A percentile compares a stretch with the other conserved stretches of the same genome.
Evolutionary conservation across 257 asterid genomes (phyloP).

Genomic region (Rubia yunnanensis): DNA sequence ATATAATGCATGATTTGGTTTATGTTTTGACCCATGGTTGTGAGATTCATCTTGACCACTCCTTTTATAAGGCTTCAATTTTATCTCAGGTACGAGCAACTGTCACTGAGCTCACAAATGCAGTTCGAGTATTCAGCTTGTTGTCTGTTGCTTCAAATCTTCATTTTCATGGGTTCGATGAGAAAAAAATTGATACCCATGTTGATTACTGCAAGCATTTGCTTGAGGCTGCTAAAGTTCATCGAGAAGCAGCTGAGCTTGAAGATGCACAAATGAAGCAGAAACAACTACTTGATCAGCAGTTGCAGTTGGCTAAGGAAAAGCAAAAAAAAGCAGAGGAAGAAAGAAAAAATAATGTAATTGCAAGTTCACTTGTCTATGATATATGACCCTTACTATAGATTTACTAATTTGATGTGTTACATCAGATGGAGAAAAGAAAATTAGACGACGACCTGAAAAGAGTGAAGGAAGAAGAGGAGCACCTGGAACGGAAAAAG

Average conservation of each 20-base stretch:
- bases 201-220: conserved; percentile 93
- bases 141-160: conserved; percentile 82
- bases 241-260: conserved; percentile 89
- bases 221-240: conserved; percentile 92
- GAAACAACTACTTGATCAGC: conserved; percentile 76
- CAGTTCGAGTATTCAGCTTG: conserved; percentile 90
- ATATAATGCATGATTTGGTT: neutral
- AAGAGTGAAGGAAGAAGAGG: conserved; percentile 90
- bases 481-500: conserved; percentile 77
- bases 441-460: conserved; percentile 92
- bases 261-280: conserved; percentile 77
- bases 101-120: conserved; percentile 92
- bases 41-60: neutral
- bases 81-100: conserved; percentile 67
- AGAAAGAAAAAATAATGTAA: conserved; percentile 76
- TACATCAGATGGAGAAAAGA: conserved; percentile 73
- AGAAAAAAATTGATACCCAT: conserved; percentile 93
- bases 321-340: conserved; percentile 86
- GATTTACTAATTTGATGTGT: conserved; percentile 18
- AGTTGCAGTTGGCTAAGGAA: conserved; percentile 85
- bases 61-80: neutral
- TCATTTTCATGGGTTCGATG: conserved; percentile 91
- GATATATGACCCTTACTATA: neutral
- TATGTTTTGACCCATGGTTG: neutral
- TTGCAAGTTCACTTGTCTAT: conserved; percentile 6